Percentiles rank a stretch among this genome's conserved stretches.
Conservation (phyloP, 2,329 filamentous ascomycete species). For the Phaeoacremonium minimum region DNA sequence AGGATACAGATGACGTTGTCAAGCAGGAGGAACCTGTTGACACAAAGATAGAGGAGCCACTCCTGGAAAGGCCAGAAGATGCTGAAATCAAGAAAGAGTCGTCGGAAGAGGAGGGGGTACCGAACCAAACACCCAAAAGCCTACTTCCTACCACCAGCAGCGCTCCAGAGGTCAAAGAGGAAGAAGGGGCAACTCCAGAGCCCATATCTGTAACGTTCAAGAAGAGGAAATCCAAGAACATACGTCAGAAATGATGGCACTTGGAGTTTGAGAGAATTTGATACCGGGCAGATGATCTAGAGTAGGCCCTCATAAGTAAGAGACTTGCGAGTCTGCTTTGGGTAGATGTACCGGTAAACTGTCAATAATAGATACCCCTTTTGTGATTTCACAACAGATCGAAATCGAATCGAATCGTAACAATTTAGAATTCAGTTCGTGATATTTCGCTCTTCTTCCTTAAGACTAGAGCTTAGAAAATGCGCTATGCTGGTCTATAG, state of each 20-base stretch:
- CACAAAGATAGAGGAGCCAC: constrained; percentile 13
- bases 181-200: constrained; percentile 12
- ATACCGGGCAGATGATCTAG: too few species aligned
- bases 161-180: constrained; percentile 22
- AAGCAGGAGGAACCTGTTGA: constrained; percentile 19
- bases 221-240: constrained; percentile 68
- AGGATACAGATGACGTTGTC: constrained; percentile 19
- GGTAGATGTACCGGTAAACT: too few species aligned
- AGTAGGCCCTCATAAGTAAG: too few species aligned
- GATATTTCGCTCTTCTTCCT: too few species aligned
- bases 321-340: too few species aligned
- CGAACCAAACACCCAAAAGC: too few species aligned
- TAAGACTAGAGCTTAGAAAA: too few species aligned
- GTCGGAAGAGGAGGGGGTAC: constrained; percentile 18
- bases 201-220: constrained; percentile 64
- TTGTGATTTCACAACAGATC: too few species aligned
- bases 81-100: constrained; percentile 36
- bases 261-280: neutral
- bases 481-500: too few species aligned
- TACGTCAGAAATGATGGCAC: constrained; percentile 49
- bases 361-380: too few species aligned
- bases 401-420: too few species aligned
- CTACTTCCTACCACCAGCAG: constrained; percentile 6
- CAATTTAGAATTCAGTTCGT: too few species aligned
- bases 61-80: constrained; percentile 17